Evolutionary conservation across 192 early-diverging fungal genomes (phyloP).

Genomic region (Coemansia sp.): DNA sequence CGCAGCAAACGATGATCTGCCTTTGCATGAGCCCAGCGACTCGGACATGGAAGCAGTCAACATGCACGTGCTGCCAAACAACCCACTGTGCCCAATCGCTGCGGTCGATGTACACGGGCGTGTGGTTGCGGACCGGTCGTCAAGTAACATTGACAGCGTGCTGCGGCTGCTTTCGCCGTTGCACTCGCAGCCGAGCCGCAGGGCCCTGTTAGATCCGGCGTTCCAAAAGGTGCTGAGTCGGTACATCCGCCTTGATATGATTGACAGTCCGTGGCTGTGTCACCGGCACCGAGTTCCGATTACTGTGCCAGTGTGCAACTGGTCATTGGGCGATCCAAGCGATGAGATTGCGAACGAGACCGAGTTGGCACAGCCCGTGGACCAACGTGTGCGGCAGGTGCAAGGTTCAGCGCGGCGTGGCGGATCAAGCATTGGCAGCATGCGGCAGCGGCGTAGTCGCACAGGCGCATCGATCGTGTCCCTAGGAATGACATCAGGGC

Average conservation of each 20-base stretch:
- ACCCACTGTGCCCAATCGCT: constrained; percentile 29
- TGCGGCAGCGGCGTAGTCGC: constrained; percentile 22
- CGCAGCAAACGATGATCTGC: background rate
- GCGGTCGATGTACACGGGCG: constrained; percentile 38
- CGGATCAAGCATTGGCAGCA: constrained; percentile 5
- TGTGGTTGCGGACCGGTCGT: constrained; percentile 27
- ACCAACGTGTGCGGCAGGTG: background rate
- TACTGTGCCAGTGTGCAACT: constrained; percentile 19
- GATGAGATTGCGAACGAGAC: background rate
- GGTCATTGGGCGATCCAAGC: constrained; percentile 17
- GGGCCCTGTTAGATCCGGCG: constrained; percentile 42
- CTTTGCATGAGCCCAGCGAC: background rate
- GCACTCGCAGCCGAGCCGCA: constrained; percentile 13
- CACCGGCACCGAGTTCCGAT: constrained; percentile 17
- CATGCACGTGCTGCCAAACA: constrained; percentile 15
- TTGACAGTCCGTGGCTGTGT: constrained; percentile 45
- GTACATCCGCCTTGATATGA: constrained; percentile 34
- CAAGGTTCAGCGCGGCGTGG: constrained; percentile 12
- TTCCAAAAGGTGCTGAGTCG: constrained; percentile 50
- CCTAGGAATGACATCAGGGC: background rate
- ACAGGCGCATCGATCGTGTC: constrained; percentile 28
- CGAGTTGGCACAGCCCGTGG: constrained; percentile 8
- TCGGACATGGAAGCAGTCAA: constrained; percentile 2
- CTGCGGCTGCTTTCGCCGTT: constrained; percentile 40
- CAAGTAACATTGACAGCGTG: constrained; percentile 36